Evolutionary conservation across 2,329 filamentous ascomycete genomes (phyloP), one percentile per base, ranked within the genome.

Genomic region (Hypomyces perniciosus): DNA sequence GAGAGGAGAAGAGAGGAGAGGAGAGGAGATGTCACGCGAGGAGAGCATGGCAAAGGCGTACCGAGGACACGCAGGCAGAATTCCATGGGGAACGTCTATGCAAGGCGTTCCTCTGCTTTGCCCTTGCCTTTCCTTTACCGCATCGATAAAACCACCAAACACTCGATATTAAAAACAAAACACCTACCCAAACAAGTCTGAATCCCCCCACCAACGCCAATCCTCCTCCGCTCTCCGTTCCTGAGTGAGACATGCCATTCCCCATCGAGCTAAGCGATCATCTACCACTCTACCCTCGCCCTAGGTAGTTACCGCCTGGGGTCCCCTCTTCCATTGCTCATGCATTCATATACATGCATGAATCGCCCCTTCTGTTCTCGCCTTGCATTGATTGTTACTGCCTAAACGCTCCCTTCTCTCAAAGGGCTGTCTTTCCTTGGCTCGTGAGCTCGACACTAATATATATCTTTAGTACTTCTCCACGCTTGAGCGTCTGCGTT

Each of bases 401-500:
- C 39, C 29, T 42, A 42, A 51, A 47, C 44, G 41, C 40, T 28
- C 29, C 38, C 38, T 33, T 42, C 31, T 12, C 12, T 8, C 13
- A 27, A 9, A 6, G 8, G 29, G 26, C 37, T 27, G 13, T 20
- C 8, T 34, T 28, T 20, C 12, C 45, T 44, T 55, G 33, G 47
- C 40, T 34, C 9, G 44, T 44, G n/a, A 47, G 42, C 46, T 35
- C 34, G 6, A 27, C 38, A 37, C 44, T 52, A 37, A 49, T 38
- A 38, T 47, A 7, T 38, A 12, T 31, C 6, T 30, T 51, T 33
- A 89, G 80, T 88, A 86, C 70, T 88, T 89, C 70, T 87, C 85
- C 31, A 84, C 81, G 6, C 75, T 86, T 56, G 86, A 90, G 68
- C 79, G 85, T 52, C 75, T 87, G 52, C 80, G 81, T 59, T 81